Evolutionary conservation across 2,329 filamentous ascomycete genomes (phyloP).

Genomic region (Keithomyces neogunnii): DNA sequence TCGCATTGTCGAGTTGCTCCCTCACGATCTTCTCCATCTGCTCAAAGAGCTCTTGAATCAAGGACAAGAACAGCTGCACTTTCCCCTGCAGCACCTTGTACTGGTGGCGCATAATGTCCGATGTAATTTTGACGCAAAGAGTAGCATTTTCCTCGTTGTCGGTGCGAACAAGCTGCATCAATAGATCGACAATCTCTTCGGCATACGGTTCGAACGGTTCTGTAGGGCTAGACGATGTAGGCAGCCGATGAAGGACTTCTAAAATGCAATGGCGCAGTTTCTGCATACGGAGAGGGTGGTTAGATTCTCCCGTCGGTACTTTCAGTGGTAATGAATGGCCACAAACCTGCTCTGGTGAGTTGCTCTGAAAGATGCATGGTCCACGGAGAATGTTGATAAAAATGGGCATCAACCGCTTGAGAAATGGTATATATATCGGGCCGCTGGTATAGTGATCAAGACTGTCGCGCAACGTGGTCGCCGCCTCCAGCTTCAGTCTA

Average conservation of each 20-base stretch:
- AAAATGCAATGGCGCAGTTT: conserved; percentile 89
- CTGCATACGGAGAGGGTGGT: conserved; percentile 27
- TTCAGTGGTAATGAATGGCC: neutral
- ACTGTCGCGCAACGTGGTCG: conserved; percentile 79
- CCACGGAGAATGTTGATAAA: conserved; percentile 80
- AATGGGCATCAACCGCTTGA: conserved; percentile 81
- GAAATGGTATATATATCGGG: conserved; percentile 68
- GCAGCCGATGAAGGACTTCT: conserved; percentile 85
- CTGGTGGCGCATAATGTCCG: conserved; percentile 92
- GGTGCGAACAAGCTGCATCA: conserved; percentile 78
- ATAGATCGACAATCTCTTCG: conserved; percentile 76
- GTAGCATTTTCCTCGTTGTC: conserved; percentile 99
- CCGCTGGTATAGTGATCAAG: conserved; percentile 82
- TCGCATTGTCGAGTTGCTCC: conserved; percentile 82
- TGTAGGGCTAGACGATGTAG: conserved; percentile 58
- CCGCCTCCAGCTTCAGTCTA: conserved; percentile 72
- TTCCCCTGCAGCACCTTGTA: conserved; percentile 68
- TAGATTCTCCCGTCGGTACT: conserved; percentile 7
- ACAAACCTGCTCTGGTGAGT: conserved; percentile 76
- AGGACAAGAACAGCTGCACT: conserved; percentile 79
- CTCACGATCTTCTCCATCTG: conserved; percentile 91
- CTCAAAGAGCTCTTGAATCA: conserved; percentile 94
- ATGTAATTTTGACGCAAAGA: conserved; percentile 96
- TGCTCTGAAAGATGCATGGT: conserved; percentile 83
- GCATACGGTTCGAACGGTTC: conserved; percentile 86